Evolutionary conservation across 2,329 filamentous ascomycete genomes (phyloP).

Genomic region (Trichophyton benhamiae): DNA sequence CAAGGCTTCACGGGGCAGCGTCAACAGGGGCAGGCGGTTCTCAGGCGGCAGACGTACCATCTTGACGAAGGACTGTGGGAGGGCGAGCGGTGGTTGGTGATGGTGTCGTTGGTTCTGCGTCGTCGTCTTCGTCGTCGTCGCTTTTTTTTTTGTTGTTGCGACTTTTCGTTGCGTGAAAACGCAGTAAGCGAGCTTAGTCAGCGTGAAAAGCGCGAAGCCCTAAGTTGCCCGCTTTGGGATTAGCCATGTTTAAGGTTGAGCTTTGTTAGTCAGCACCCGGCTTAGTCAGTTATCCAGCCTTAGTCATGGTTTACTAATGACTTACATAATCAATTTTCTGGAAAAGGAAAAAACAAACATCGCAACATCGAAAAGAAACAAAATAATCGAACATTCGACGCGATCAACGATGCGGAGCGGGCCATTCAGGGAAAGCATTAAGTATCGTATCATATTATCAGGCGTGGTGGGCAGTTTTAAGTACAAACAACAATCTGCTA

Average conservation of each 20-base stretch:
- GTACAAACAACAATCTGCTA: neutral
- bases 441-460: neutral
- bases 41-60: slow-evolving; percentile 28
- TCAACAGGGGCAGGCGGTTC: neutral
- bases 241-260: neutral
- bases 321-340: neutral
- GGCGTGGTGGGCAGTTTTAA: neutral
- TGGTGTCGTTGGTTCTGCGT: slow-evolving; percentile 20
- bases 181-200: slow-evolving; percentile 13
- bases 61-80: slow-evolving; percentile 30
- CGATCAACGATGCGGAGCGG: neutral
- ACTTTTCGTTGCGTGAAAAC: neutral
- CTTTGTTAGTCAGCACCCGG: neutral
- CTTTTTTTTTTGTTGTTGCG: slow-evolving; percentile 17
- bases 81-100: slow-evolving; percentile 28
- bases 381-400: no score
- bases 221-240: slow-evolving; percentile 23
- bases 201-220: slow-evolving; percentile 21
- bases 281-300: neutral
- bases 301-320: neutral
- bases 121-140: slow-evolving; percentile 14
- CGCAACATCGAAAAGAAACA: neutral
- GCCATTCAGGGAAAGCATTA: neutral
- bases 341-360: neutral
- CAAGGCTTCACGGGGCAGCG: neutral